phyloP scores from a whole-genome alignment of 1,284 basidiomycete species.

The Boletus calvinii region DNA sequence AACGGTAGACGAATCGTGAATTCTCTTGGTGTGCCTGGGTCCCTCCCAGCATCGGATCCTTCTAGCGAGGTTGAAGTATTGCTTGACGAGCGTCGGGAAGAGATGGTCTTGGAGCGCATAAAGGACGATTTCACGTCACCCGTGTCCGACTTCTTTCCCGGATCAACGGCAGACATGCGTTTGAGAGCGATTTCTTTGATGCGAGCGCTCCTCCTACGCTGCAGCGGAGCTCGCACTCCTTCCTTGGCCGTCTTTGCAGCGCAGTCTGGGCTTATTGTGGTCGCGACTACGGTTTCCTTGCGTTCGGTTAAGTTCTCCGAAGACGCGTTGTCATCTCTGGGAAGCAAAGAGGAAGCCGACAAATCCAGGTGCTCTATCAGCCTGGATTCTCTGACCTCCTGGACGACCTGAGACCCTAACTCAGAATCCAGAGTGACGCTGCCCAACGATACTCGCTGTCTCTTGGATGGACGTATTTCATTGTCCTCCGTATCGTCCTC shows the following conservation, averaged over 20 bases:
- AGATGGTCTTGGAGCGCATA: slow-evolving; percentile 8
- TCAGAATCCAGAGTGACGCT: background rate
- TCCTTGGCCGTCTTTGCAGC: background rate
- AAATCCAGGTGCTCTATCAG: slow-evolving; percentile 30
- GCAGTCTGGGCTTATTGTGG: background rate
- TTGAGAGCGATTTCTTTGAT: slow-evolving; percentile 23
- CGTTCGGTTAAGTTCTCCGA: background rate
- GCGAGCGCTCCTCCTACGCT: slow-evolving; percentile 29
- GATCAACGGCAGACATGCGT: slow-evolving; percentile 11
- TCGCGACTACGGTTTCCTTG: background rate
- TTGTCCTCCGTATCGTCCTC: slow-evolving; percentile 7
- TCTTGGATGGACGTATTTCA: slow-evolving; percentile 23
- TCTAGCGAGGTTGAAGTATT: background rate
- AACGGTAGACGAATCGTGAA: slow-evolving; percentile 29
- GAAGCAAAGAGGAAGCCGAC: slow-evolving; percentile 30
- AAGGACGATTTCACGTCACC: slow-evolving; percentile 11
- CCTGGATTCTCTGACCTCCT: slow-evolving; percentile 14
- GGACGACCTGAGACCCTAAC: background rate
- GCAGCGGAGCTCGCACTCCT: background rate
- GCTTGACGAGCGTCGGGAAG: background rate
- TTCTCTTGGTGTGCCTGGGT: slow-evolving; percentile 14
- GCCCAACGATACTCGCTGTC: slow-evolving; percentile 11
- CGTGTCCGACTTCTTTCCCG: background rate
- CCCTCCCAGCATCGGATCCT: background rate
- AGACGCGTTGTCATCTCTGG: slow-evolving; percentile 3